Evolutionary conservation across 2,329 filamentous ascomycete genomes (phyloP).

Genomic region (Zymoseptoria crescenta): DNA sequence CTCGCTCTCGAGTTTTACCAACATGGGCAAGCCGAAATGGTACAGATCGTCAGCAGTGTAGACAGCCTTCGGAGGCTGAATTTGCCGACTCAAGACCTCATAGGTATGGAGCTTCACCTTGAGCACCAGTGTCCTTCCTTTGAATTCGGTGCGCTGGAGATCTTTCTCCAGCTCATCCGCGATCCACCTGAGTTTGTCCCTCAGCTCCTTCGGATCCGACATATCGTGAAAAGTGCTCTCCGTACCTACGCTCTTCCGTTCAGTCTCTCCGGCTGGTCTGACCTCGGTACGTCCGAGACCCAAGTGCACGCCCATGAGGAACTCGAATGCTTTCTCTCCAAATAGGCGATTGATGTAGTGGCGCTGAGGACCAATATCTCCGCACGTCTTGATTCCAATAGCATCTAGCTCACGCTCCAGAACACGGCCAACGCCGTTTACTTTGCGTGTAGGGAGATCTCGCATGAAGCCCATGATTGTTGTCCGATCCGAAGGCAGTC

Average conservation of each 20-base stretch:
- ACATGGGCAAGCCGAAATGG: constrained; percentile 69
- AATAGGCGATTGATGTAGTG: constrained; percentile 70
- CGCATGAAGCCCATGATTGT: constrained; percentile 81
- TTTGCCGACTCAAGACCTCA: constrained; percentile 80
- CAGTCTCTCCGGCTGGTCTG: constrained; percentile 79
- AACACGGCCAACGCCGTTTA: constrained; percentile 91
- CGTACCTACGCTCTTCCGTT: constrained; percentile 88
- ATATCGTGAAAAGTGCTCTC: constrained; percentile 87
- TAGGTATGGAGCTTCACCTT: constrained; percentile 95
- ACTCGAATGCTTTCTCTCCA: constrained; percentile 83
- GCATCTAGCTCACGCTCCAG: constrained; percentile 85
- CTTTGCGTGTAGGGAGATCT: constrained; percentile 74
- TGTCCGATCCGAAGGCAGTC: constrained; percentile 61
- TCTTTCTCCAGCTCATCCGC: constrained; percentile 85
- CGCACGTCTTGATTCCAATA: constrained; percentile 79
- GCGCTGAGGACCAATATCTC: constrained; percentile 73
- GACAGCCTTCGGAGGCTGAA: constrained; percentile 64
- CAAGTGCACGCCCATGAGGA: constrained; percentile 74
- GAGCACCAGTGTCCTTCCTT: constrained; percentile 81
- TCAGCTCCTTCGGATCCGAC: constrained; percentile 57
- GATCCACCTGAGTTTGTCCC: constrained; percentile 69
- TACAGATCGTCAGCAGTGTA: constrained; percentile 73
- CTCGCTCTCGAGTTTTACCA: constrained; percentile 76
- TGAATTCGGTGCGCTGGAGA: constrained; percentile 68
- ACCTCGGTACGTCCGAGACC: constrained; percentile 80